Base-by-base conservation (phyloP, 176 grass and related monocot species). In the Oryza nivara region DNA sequence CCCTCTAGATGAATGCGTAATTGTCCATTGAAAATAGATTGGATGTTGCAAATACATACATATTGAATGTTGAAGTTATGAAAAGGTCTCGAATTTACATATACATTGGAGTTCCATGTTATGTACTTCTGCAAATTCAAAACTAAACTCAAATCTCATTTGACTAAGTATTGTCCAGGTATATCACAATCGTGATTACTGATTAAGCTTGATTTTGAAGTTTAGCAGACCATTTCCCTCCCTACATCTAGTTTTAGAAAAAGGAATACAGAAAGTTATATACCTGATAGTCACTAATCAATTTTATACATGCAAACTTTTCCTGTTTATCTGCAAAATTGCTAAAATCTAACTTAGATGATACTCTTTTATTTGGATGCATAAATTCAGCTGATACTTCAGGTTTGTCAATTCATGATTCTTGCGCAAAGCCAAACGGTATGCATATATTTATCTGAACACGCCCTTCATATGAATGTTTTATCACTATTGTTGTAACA, bases 391-490 rank as follows among this genome's bases (percentile, higher is more conserved):
- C 22, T 19, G 16, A 9, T 51, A 5, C 22, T 38, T 25, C 23
- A 22, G 58, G 20, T 13, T 69, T 67, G 0, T 54, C 28, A 19
- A 14, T 6, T 19, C n/a, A 9, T 44, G 34, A 32, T 58, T 56
- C 32, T n/a, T 65, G 63, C 23, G 30, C 0, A 7, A 46, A 9
- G 11, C 36, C 38, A 38, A 47, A 65, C 0, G 40, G 25, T 83
- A n/a, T 64, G 35, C 72, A 22, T 46, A 44, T 19, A 7, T 68
- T 58, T 36, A 82, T 20, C 79, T 81, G 34, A 70, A 40, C 32
- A 4, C 44, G 8, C 40, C n/a, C 47, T 48, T 54, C 56, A 7
- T 38, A 23, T 52, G 20, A 38, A 11, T 22, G 36, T 38, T 38
- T 38, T 6, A 38, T 38, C 36, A 38, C 5, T 6, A 38, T 38